Conservation (phyloP, 2,329 filamentous ascomycete genomes). For the Fusarium phyllophilum region DNA sequence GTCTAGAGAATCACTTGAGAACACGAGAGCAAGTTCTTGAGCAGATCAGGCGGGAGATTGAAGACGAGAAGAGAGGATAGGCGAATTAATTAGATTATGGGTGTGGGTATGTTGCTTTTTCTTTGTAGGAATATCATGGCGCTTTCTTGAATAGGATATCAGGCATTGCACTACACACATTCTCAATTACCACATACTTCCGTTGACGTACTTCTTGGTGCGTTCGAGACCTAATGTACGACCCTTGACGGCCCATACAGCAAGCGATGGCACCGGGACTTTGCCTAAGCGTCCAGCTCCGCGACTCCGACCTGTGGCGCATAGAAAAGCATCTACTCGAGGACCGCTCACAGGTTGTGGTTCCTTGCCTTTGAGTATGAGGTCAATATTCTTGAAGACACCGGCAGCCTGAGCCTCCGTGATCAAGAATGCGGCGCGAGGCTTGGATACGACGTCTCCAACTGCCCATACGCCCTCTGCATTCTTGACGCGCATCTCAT, state of each 20-base stretch:
- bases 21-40: constrained; percentile 80
- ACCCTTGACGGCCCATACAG: constrained; percentile 63
- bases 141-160: constrained; percentile 43
- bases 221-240: constrained; percentile 59
- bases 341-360: constrained; percentile 58
- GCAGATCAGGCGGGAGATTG: constrained; percentile 82
- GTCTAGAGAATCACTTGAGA: constrained; percentile 83
- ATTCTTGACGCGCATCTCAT: constrained; percentile 59
- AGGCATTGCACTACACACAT: constrained; percentile 32
- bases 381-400: constrained; percentile 65
- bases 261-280: constrained; percentile 61
- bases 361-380: constrained; percentile 56
- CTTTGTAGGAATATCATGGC: constrained; percentile 44
- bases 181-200: constrained; percentile 53
- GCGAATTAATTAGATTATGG: constrained; percentile 37
- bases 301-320: constrained; percentile 60
- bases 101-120: constrained; percentile 30
- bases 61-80: constrained; percentile 78
- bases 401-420: constrained; percentile 67
- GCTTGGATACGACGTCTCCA: constrained; percentile 63
- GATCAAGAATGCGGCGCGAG: constrained; percentile 67
- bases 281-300: constrained; percentile 60
- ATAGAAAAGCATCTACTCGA: constrained; percentile 60
- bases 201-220: constrained; percentile 58
- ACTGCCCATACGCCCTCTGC: constrained; percentile 61